Conservation (phyloP, 257 asterid genomes). For the Fraxinus americana region DNA sequence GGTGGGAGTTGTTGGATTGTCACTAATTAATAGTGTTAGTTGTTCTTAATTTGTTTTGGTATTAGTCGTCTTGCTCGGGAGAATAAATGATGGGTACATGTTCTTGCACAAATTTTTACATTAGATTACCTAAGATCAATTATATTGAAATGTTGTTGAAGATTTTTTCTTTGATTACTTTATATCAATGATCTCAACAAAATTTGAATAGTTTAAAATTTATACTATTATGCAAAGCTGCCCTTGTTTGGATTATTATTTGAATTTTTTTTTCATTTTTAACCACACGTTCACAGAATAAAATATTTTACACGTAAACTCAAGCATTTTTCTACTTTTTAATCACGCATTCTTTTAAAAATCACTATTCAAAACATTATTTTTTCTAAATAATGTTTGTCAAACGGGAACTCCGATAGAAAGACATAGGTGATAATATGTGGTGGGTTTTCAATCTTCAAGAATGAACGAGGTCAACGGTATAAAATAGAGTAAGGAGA, state of each 20-base stretch:
- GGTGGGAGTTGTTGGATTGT: slow-evolving; percentile 21
- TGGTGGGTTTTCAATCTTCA: background rate
- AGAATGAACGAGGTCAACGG: background rate
- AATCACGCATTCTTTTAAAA: too few relatives aligned
- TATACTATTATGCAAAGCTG: background rate
- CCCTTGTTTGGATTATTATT: too few relatives aligned
- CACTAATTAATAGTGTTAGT: background rate
- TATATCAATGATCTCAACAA: background rate
- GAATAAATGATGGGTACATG: background rate
- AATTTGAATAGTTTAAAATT: background rate
- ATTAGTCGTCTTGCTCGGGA: background rate
- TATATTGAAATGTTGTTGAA: background rate
- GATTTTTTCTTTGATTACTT: background rate
- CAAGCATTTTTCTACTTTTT: too few relatives aligned
- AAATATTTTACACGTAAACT: too few relatives aligned
- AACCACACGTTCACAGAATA: too few relatives aligned
- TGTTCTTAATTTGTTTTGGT: too few relatives aligned
- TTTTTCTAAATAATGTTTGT: too few relatives aligned
- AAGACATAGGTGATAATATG: background rate
- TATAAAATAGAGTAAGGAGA: background rate
- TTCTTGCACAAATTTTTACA: background rate
- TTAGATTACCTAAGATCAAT: background rate
- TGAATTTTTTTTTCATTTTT: too few relatives aligned
- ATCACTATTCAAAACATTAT: too few relatives aligned
- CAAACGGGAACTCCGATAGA: too few relatives aligned